Percentiles rank a stretch among this genome's conserved stretches.
Evolutionary conservation across 805 yeast genomes (phyloP).

Genomic region (Candida anglica): DNA sequence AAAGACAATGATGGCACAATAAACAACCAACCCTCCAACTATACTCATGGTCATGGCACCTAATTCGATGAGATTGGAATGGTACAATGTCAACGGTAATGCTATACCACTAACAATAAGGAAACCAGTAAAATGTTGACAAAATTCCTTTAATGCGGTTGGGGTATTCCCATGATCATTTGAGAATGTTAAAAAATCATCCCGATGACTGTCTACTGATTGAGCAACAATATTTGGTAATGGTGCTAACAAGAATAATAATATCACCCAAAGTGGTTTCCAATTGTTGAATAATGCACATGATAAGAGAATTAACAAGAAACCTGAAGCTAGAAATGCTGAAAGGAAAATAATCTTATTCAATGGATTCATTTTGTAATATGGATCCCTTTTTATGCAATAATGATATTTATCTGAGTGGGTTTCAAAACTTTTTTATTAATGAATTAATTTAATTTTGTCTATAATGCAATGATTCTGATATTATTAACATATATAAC

Average conservation of each 20-base stretch:
- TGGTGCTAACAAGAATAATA: conserved; percentile 41
- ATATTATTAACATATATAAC: too few relatives aligned
- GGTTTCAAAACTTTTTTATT: too few relatives aligned
- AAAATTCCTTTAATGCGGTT: conserved; percentile 33
- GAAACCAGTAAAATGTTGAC: conserved; percentile 36
- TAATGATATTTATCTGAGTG: background rate
- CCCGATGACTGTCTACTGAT: conserved; percentile 34
- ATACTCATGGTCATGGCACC: conserved; percentile 43
- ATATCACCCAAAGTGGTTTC: conserved; percentile 39
- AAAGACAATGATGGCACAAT: conserved; percentile 39
- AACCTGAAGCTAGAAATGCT: conserved; percentile 43
- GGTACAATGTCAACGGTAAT: conserved; percentile 40
- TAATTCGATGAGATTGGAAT: conserved; percentile 29
- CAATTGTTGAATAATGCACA: conserved; percentile 44
- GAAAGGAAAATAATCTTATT: conserved; percentile 44
- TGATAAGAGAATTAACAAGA: conserved; percentile 38
- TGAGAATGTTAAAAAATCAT: conserved; percentile 42
- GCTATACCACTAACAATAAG: conserved; percentile 41
- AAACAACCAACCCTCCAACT: conserved; percentile 41
- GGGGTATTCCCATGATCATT: conserved; percentile 36
- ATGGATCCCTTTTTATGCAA: background rate
- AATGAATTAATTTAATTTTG: too few relatives aligned
- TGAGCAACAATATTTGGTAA: conserved; percentile 39
- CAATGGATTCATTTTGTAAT: conserved; percentile 35
- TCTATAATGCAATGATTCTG: too few relatives aligned